These are phyloP conservation scores for Luvunga scandens DNA, from an alignment of 345 rosid genomes.

Conservation along the genomic window DNA sequence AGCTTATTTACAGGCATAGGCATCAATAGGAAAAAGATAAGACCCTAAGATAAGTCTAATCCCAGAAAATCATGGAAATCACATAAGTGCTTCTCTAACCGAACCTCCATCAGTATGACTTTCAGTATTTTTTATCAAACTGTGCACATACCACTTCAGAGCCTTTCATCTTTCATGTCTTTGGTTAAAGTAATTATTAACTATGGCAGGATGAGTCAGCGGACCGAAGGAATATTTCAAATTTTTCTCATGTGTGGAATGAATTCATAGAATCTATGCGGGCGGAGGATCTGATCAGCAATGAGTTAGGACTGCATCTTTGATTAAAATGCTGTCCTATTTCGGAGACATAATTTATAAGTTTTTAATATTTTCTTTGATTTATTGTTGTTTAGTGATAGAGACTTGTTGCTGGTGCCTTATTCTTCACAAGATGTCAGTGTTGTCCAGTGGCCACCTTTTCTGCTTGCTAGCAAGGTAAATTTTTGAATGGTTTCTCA, in stretches of 20 bases:
- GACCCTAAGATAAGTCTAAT: not conserved
- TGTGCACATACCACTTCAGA: not conserved
- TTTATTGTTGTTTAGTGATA: conserved; percentile 54
- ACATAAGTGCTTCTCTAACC: not conserved
- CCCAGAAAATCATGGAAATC: not conserved
- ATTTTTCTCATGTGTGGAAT: conserved; percentile 91
- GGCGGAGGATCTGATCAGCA: conserved; percentile 74
- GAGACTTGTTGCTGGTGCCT: conserved; percentile 86
- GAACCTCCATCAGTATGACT: not conserved
- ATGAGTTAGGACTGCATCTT: conserved; percentile 50
- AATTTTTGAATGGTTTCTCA: conserved; percentile 16
- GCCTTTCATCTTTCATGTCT: conserved; percentile 12
- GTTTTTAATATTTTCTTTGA: conserved; percentile 19
- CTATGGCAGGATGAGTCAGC: conserved; percentile 50
- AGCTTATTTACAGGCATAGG: not conserved
- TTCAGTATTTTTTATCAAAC: not conserved
- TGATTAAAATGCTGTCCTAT: conserved; percentile 16
- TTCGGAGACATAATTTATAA: conserved; percentile 9
- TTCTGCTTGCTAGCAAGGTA: conserved; percentile 98
- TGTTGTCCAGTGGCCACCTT: conserved; percentile 97
- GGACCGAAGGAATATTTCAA: conserved; percentile 52
- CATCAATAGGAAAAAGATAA: not conserved
- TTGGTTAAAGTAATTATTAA: conserved; percentile 18
- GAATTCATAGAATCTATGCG: conserved; percentile 82
- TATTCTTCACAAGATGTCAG: conserved; percentile 58